Evolutionary conservation across 495 filamentous ascomycete species (phyloP), one percentile per base, ranked within the genome.

Genomic region (Neurospora sp.): DNA sequence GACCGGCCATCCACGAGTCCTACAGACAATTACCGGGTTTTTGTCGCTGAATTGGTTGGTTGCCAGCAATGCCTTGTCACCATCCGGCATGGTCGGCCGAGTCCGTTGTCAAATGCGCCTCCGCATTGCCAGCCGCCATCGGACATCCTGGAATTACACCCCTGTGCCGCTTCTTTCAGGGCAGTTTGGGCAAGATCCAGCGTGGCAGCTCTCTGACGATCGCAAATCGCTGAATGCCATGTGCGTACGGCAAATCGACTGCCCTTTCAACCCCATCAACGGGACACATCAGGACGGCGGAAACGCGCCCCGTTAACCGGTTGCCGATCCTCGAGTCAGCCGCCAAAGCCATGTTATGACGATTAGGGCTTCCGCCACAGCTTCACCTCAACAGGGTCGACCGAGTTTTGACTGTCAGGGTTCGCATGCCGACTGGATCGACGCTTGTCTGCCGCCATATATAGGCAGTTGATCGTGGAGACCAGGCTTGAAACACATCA

Each of bases 301-400:
- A 35, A 66, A 66, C 54, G 7, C 54, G 54, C 54, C 54, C 54
- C 54, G 27, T 18, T 35, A 66, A 72, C 14, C 59, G 69, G 46
- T 39, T 48, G 70, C 62, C 39, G 23, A 38, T 27, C 66, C 44
- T 73, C 5, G 42, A 39, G 39, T 69, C 62, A 31, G 23, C 37
- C 69, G 23, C 37, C 69, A 37, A 14, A 39, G 23, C 5, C 54
- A 31, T 70, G 18, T 20, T 14, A 16, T 69, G 35, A 27, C 62
- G 38, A 71, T 69, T 73, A n/a, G 31, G 39, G 69, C 69, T 54
- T 23, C 31, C 70, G 72, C 78, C 73, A 77, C 69, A 78, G 69
- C 73, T 54, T 59, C 72, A 27, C 72, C 70, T 75, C 76, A 71
- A 35, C 72, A 77, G 74, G 44, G 48, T 35, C 54, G 4, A 71